These are phyloP conservation scores for Populus hybrid DNA, from an alignment of 441 rosid species.

Conservation along the genomic window DNA sequence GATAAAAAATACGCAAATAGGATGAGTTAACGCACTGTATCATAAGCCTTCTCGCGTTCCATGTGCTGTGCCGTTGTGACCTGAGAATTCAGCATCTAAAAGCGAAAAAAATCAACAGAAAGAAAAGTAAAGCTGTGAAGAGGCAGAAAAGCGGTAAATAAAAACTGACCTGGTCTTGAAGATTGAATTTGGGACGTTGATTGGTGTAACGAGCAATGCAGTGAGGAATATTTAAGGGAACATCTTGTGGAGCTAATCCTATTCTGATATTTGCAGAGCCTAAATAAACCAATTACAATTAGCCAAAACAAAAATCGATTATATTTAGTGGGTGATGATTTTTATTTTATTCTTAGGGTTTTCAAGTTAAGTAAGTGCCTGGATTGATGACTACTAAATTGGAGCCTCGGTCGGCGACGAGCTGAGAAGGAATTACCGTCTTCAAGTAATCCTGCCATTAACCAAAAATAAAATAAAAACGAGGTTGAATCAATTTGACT, in stretches of 20 bases:
- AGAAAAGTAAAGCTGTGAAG: neutral
- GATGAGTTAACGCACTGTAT: conserved; percentile 42
- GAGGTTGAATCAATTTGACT: neutral
- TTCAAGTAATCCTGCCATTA: conserved; percentile 77
- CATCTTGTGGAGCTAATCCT: conserved; percentile 72
- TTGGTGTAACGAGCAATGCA: conserved; percentile 64
- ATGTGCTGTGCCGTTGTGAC: conserved; percentile 71
- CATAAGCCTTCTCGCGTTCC: conserved; percentile 88
- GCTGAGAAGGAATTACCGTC: conserved; percentile 86
- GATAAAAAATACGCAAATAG: neutral
- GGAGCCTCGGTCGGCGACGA: conserved; percentile 76
- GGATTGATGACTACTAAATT: conserved; percentile 84
- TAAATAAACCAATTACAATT: conserved; percentile 8
- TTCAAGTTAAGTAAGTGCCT: conserved; percentile 26
- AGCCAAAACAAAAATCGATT: conserved; percentile 2
- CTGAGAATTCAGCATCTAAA: conserved; percentile 77
- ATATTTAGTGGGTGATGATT: neutral
- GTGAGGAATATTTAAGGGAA: conserved; percentile 62
- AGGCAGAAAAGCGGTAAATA: neutral
- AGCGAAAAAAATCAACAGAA: neutral
- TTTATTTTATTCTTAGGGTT: neutral
- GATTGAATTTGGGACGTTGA: conserved; percentile 41
- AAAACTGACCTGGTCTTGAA: conserved; percentile 61
- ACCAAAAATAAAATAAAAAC: neutral
- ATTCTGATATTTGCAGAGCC: conserved; percentile 77